Conservation (phyloP, 2,329 filamentous ascomycete genomes). For the Albifimbria verrucaria region DNA sequence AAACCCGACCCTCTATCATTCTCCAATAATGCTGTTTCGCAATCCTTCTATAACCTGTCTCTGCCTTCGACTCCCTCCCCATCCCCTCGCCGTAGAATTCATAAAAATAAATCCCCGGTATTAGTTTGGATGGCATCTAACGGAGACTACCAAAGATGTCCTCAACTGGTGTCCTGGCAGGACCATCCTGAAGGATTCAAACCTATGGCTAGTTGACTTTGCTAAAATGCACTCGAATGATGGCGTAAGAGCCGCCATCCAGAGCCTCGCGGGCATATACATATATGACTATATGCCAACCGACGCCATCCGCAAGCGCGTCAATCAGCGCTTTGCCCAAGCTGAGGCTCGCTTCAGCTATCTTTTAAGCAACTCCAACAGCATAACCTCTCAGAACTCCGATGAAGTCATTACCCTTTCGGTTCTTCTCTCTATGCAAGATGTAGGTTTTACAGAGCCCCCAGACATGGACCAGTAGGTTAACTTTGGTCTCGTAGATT, state of each 20-base stretch:
- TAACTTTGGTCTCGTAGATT: conserved; percentile 25
- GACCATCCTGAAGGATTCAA: conserved; percentile 33
- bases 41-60: not conserved
- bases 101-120: too few species aligned
- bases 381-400: conserved; percentile 16
- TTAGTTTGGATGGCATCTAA: too few species aligned
- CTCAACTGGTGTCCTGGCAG: conserved; percentile 38
- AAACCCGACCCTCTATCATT: not conserved
- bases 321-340: conserved; percentile 28
- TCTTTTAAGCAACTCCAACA: conserved; percentile 22
- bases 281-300: conserved; percentile 37
- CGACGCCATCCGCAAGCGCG: conserved; percentile 24
- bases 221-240: conserved; percentile 32
- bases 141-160: conserved; percentile 22
- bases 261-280: conserved; percentile 37
- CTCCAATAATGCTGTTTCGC: not conserved
- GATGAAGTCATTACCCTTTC: conserved; percentile 34
- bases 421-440: conserved; percentile 36
- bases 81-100: too few species aligned
- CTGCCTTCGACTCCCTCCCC: not conserved
- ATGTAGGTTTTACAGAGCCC: conserved; percentile 30
- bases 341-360: conserved; percentile 27
- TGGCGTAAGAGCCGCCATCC: conserved; percentile 34
- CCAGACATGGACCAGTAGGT: too few species aligned
- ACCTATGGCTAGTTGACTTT: conserved; percentile 37